Base-by-base conservation (phyloP, 371 early-diverging fungal genomes). In the Nosema muscidifuracis region DNA sequence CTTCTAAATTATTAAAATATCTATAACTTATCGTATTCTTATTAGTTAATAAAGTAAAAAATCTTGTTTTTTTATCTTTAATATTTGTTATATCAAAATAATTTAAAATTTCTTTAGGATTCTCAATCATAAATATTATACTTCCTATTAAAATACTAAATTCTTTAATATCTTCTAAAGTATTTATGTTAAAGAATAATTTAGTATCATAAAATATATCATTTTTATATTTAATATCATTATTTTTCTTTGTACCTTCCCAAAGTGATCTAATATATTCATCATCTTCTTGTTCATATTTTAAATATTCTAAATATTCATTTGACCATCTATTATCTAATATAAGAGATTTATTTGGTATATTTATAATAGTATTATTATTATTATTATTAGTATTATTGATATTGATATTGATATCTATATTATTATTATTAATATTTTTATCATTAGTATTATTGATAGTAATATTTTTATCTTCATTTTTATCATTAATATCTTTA, bases 241-340 rank as follows among this genome's bases (percentile, higher is more conserved):
- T 47, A 1, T 70, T 64, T 0, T 72, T 68, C 10, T 74, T 75
- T 85, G 89, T 89, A 85, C 89, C 92, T 85, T 91, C 92, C 63
- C 75, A 58, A 84, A 93, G 93, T 71, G 95, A 92, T 71, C 94
- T 91, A 80, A 95, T 94, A 57, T 94, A 95, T 58, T 94, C 94
- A 34, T 93, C 93, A 71, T 95, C 94, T 86, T 95, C 95, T 58
- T 61, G 73, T 73, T 26, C 31, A 24, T 36, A 67, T 26, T 16
- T 44, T 33, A 31, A 51, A n/a, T 36, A 50, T 34, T 30, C 61
- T 58, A 82, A 72, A 38, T 73, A 76, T 42, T 77, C 83, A 38
- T 78, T 77, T 16, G 18, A 30, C n/a, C 73, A 78, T 34, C 83
- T 83, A 43, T 74, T 71, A 57, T 79, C 77, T 16, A 80, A 82